Conservation (phyloP, 1,284 basidiomycete species). For the Ceratobasidium papillatum region DNA sequence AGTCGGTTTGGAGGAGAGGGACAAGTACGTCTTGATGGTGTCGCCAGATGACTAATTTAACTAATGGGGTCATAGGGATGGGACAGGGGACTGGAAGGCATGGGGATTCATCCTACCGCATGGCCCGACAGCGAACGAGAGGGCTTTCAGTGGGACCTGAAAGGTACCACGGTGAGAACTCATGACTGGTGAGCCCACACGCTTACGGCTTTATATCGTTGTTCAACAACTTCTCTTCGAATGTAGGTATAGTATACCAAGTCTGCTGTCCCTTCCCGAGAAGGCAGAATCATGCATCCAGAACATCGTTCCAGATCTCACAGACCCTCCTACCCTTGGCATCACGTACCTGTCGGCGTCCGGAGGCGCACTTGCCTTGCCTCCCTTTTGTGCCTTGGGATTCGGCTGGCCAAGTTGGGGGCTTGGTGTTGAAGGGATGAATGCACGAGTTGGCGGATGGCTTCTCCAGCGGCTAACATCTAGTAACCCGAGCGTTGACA, state of each 20-base stretch:
- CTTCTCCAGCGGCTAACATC: slow-evolving; percentile 62
- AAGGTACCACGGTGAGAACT: slow-evolving; percentile 70
- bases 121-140: slow-evolving; percentile 81
- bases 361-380: slow-evolving; percentile 62
- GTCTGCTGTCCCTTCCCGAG: slow-evolving; percentile 80
- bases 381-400: slow-evolving; percentile 77
- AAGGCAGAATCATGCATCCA: slow-evolving; percentile 61
- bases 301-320: slow-evolving; percentile 82
- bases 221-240: background rate
- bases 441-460: slow-evolving; percentile 75
- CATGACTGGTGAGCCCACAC: slow-evolving; percentile 77
- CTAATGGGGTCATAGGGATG: slow-evolving; percentile 55
- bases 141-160: slow-evolving; percentile 79
- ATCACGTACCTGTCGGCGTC: slow-evolving; percentile 28
- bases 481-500: slow-evolving; percentile 34
- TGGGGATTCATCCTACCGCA: slow-evolving; percentile 80
- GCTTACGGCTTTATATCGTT: slow-evolving; percentile 26
- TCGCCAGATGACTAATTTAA: slow-evolving; percentile 11
- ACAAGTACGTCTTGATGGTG: slow-evolving; percentile 43
- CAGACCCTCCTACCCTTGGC: slow-evolving; percentile 67
- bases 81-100: slow-evolving; percentile 69
- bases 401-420: slow-evolving; percentile 79
- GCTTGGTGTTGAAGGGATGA: slow-evolving; percentile 83
- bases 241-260: slow-evolving; percentile 76
- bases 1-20: slow-evolving; percentile 80